phyloP scores from a whole-genome alignment of 768 basidiomycete species.

The Candolleomyces aberdarensis region DNA sequence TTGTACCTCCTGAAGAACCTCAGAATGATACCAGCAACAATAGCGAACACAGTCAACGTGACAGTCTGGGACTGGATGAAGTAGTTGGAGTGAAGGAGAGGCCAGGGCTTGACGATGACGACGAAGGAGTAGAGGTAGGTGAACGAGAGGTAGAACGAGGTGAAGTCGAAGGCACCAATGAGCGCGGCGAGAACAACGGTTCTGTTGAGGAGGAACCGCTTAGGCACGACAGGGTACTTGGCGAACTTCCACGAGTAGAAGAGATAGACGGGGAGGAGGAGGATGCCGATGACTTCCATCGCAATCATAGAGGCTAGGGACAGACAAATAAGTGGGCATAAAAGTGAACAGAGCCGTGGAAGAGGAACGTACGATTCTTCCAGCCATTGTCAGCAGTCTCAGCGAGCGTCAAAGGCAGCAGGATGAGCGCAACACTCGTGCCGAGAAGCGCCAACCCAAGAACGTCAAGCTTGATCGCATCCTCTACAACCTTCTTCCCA shows the following conservation, averaged over 20 bases:
- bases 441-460: slow-evolving; percentile 52
- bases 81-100: slow-evolving; percentile 54
- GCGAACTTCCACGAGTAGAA: slow-evolving; percentile 52
- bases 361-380: slow-evolving; percentile 39
- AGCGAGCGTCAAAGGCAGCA: slow-evolving; percentile 53
- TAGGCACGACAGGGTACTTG: slow-evolving; percentile 56
- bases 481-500: slow-evolving; percentile 17
- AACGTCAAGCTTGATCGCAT: slow-evolving; percentile 39
- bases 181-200: slow-evolving; percentile 55
- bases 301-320: slow-evolving; percentile 46
- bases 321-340: neutral
- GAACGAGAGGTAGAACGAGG: slow-evolving; percentile 66
- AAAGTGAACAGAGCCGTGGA: neutral
- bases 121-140: slow-evolving; percentile 75
- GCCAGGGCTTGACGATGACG: slow-evolving; percentile 49
- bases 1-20: slow-evolving; percentile 53
- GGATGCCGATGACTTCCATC: slow-evolving; percentile 46
- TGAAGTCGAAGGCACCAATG: slow-evolving; percentile 66
- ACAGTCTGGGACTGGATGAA: slow-evolving; percentile 61
- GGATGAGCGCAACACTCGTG: slow-evolving; percentile 45
- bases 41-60: slow-evolving; percentile 60
- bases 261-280: slow-evolving; percentile 39
- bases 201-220: slow-evolving; percentile 55
- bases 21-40: slow-evolving; percentile 57
- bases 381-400: slow-evolving; percentile 36